A percentile compares a stretch with the other conserved stretches of the same genome.
Evolutionary conservation across 805 yeast genomes (phyloP).

Genomic region (Suhomyces sp.): DNA sequence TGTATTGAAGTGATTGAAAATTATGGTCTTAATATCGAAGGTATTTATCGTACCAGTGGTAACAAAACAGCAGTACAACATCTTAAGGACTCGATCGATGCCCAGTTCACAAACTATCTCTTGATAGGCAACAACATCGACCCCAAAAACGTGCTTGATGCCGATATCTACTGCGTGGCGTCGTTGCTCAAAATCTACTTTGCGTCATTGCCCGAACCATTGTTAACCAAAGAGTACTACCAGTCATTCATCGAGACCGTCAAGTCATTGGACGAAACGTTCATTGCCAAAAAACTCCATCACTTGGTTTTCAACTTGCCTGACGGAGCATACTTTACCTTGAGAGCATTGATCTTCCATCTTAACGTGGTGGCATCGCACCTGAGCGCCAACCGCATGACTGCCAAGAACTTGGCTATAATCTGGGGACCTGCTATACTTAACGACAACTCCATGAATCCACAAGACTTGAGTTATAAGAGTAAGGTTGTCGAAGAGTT

Average conservation of each 20-base stretch:
- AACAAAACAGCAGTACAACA: slow-evolving; percentile 71
- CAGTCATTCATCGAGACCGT: slow-evolving; percentile 67
- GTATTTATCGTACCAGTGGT: slow-evolving; percentile 85
- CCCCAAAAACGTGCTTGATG: slow-evolving; percentile 53
- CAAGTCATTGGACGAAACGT: slow-evolving; percentile 42
- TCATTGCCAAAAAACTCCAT: slow-evolving; percentile 73
- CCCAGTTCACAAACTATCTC: slow-evolving; percentile 64
- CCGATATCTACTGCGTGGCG: slow-evolving; percentile 86
- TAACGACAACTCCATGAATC: slow-evolving; percentile 59
- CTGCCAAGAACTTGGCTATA: slow-evolving; percentile 72
- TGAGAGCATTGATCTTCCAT: slow-evolving; percentile 82
- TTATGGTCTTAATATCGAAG: slow-evolving; percentile 82
- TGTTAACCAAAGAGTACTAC: slow-evolving; percentile 64
- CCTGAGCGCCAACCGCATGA: slow-evolving; percentile 74
- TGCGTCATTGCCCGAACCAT: slow-evolving; percentile 80
- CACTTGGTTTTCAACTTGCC: slow-evolving; percentile 86
- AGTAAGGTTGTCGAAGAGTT: slow-evolving; percentile 81
- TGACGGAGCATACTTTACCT: slow-evolving; percentile 91
- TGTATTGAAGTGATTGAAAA: slow-evolving; percentile 85
- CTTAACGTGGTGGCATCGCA: slow-evolving; percentile 67
- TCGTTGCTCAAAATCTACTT: slow-evolving; percentile 82
- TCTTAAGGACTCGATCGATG: slow-evolving; percentile 66
- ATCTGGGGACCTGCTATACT: slow-evolving; percentile 95
- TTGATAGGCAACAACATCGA: slow-evolving; percentile 41
- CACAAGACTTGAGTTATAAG: slow-evolving; percentile 72